Evolutionary conservation across 2,329 filamentous ascomycete species (phyloP).

Genomic region (Aspergillus persii): DNA sequence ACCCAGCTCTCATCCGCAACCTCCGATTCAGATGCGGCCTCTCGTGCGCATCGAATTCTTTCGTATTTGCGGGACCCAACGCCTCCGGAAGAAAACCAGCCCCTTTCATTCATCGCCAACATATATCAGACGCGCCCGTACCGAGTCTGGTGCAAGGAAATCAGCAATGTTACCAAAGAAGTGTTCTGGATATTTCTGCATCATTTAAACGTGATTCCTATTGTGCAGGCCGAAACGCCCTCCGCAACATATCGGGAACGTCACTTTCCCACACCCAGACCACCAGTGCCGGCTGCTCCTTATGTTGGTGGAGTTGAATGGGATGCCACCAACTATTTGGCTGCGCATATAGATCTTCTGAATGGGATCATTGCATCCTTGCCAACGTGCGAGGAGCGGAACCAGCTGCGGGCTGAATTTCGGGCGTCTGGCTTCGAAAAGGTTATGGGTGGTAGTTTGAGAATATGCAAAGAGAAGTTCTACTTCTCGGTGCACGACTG

Average conservation of each 20-base stretch:
- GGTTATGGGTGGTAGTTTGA: constrained; percentile 76
- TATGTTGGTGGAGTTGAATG: constrained; percentile 98
- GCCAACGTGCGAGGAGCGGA: constrained; percentile 67
- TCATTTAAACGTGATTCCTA: constrained; percentile 79
- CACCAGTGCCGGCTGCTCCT: constrained; percentile 88
- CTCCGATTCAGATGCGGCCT: constrained; percentile 58
- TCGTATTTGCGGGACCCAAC: constrained; percentile 76
- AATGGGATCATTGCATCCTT: constrained; percentile 87
- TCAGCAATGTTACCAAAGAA: constrained; percentile 90
- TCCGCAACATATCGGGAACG: constrained; percentile 47
- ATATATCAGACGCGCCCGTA: constrained; percentile 88
- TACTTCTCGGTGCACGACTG: constrained; percentile 90
- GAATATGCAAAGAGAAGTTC: constrained; percentile 96
- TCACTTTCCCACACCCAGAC: constrained; percentile 80
- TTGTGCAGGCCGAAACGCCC: constrained; percentile 32
- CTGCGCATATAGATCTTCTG: constrained; percentile 85
- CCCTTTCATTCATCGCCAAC: constrained; percentile 80
- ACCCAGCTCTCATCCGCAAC: constrained; percentile 75
- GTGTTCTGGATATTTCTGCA: constrained; percentile 99
- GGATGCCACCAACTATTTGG: constrained; percentile 96
- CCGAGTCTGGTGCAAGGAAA: constrained; percentile 90
- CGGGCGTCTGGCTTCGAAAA: constrained; percentile 87
- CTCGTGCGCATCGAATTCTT: constrained; percentile 70
- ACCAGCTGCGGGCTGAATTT: constrained; percentile 72
- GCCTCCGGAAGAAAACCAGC: constrained; percentile 70